phyloP scores from a whole-genome alignment of 768 basidiomycete genomes.

The Pisolithus microcarpus region DNA sequence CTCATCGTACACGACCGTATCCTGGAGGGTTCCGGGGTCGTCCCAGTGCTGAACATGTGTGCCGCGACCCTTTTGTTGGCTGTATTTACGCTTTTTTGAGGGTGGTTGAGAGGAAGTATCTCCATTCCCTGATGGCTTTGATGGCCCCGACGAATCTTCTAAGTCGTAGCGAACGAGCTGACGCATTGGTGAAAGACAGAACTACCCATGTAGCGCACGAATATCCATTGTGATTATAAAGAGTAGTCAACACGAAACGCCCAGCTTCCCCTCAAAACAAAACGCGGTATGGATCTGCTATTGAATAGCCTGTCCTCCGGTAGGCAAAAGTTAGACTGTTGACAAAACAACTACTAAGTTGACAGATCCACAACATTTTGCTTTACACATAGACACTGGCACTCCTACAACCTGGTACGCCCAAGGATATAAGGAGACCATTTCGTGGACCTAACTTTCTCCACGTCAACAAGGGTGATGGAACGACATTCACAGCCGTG shows the following conservation, averaged over 20 bases:
- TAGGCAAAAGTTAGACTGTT: too few relatives aligned
- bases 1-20: constrained; percentile 28
- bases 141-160: constrained; percentile 11
- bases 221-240: too few relatives aligned
- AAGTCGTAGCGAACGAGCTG: constrained; percentile 25
- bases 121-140: constrained; percentile 1
- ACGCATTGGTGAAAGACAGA: constrained; percentile 12
- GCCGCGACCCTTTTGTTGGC: constrained; percentile 17
- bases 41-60: constrained; percentile 37
- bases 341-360: too few relatives aligned
- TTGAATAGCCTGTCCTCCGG: too few relatives aligned
- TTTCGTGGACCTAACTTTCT: constrained; percentile 69
- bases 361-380: too few relatives aligned
- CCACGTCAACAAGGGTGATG: constrained; percentile 55
- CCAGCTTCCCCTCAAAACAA: too few relatives aligned
- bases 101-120: constrained; percentile 25
- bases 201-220: background rate
- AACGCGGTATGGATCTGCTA: too few relatives aligned
- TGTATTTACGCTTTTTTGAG: constrained; percentile 46
- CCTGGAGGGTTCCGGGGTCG: constrained; percentile 26
- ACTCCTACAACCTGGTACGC: constrained; percentile 32
- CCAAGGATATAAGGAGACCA: constrained; percentile 40
- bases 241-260: too few relatives aligned
- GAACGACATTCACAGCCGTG: constrained; percentile 63
- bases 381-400: too few relatives aligned